Evolutionary conservation across 176 grass and related monocot species (phyloP).

Genomic region (Guadua angustifolia): DNA sequence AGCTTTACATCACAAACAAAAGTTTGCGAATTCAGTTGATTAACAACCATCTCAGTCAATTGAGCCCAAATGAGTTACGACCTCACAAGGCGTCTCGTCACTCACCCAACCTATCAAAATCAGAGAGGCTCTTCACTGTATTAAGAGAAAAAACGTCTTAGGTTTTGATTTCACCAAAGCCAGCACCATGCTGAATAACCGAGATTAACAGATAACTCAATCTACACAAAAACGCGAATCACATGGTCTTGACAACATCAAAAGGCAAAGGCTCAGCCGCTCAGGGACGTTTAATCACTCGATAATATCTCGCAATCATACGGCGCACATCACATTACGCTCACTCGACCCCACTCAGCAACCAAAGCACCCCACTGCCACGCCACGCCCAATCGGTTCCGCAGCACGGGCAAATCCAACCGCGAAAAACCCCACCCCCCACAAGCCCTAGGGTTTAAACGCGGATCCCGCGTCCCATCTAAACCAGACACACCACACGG

Average conservation of each 20-base stretch:
- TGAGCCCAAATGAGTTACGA: neutral
- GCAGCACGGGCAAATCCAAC: conserved; percentile 2
- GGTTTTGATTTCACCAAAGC: neutral
- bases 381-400: neutral
- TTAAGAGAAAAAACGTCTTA: neutral
- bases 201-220: neutral
- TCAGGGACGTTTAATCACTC: neutral
- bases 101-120: conserved; percentile 4
- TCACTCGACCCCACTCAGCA: neutral
- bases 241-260: neutral
- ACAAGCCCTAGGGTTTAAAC: conserved; percentile 57
- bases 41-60: neutral
- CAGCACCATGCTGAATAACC: neutral
- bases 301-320: neutral
- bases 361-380: neutral
- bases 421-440: neutral
- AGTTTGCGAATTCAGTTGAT: neutral
- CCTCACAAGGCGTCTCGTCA: neutral
- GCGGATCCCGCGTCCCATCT: conserved; percentile 21
- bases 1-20: neutral
- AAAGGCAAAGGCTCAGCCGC: neutral
- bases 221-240: neutral
- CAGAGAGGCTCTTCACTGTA: neutral
- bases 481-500: conserved; percentile 19
- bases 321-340: neutral